Evolutionary conservation across 2,329 filamentous ascomycete genomes (phyloP).

Genomic region (Hypocreales sp.): DNA sequence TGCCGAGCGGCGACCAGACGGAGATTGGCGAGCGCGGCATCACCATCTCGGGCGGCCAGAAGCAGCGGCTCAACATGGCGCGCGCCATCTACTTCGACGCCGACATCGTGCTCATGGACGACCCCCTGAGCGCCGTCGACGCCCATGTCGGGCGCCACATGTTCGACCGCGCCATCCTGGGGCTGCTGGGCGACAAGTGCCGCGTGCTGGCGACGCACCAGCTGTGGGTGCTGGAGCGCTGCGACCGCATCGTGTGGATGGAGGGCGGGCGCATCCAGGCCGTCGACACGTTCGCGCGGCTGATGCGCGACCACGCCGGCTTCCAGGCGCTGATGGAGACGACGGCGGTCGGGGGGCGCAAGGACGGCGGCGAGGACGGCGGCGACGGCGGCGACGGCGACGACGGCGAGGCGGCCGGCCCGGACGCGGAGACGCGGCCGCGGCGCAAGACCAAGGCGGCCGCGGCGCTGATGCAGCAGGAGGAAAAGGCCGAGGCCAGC

Average conservation of each 20-base stretch:
- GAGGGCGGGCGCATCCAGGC: constrained; percentile 72
- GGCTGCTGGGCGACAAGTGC: constrained; percentile 76
- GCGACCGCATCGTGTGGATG: constrained; percentile 88
- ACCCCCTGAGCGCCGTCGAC: constrained; percentile 53
- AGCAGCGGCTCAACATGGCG: constrained; percentile 89
- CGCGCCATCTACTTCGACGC: constrained; percentile 59
- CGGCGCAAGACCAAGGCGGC: constrained; percentile 37
- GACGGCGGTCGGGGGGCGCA: constrained; percentile 55
- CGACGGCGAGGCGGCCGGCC: constrained; percentile 12
- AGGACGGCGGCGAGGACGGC: constrained; percentile 35
- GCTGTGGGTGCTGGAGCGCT: constrained; percentile 79
- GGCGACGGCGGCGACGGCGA: constrained; percentile 31
- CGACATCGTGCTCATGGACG: constrained; percentile 54
- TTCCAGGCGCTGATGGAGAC: constrained; percentile 80
- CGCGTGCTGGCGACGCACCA: constrained; percentile 89
- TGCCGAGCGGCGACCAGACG: constrained; percentile 77
- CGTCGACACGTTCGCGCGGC: constrained; percentile 75
- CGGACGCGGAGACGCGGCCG: constrained; percentile 20
- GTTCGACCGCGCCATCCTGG: constrained; percentile 88
- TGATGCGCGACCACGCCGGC: constrained; percentile 63
- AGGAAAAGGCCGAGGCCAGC: constrained; percentile 55
- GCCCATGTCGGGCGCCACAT: constrained; percentile 59
- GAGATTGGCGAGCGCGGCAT: constrained; percentile 95
- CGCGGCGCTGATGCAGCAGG: constrained; percentile 53
- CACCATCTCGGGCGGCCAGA: constrained; percentile 88